Evolutionary conservation across 768 basidiomycete genomes (phyloP).

Genomic region (Pleurotus sapidus): DNA sequence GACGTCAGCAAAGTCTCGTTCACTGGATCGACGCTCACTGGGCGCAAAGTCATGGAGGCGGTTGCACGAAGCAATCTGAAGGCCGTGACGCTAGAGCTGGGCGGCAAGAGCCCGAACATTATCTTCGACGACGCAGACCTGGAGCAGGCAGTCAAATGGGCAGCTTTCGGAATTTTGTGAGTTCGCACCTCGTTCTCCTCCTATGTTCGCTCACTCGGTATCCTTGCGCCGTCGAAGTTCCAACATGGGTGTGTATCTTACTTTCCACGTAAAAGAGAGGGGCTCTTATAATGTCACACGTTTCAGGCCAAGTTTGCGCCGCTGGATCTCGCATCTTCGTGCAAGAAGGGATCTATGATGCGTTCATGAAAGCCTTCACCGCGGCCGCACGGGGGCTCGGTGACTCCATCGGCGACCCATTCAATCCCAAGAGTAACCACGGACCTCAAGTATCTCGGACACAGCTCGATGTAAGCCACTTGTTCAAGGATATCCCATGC

Average conservation of each 20-base stretch:
- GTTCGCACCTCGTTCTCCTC: slow-evolving; percentile 9
- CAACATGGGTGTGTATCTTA: slow-evolving; percentile 11
- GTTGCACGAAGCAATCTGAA: slow-evolving; percentile 69
- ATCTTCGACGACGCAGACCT: slow-evolving; percentile 63
- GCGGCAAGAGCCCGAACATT: slow-evolving; percentile 63
- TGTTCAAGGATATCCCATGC: slow-evolving; percentile 9
- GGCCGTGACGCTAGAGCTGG: slow-evolving; percentile 68
- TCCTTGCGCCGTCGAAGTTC: slow-evolving; percentile 9
- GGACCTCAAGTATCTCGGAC: slow-evolving; percentile 49
- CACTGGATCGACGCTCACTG: slow-evolving; percentile 65
- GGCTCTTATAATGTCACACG: slow-evolving; percentile 16
- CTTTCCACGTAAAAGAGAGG: neutral
- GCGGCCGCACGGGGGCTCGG: slow-evolving; percentile 27
- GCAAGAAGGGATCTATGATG: slow-evolving; percentile 57
- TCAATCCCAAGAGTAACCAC: slow-evolving; percentile 34
- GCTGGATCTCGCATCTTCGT: slow-evolving; percentile 23
- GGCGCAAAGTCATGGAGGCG: slow-evolving; percentile 61
- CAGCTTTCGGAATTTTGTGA: slow-evolving; percentile 57
- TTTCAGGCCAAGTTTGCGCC: slow-evolving; percentile 46
- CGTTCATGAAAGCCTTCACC: slow-evolving; percentile 45
- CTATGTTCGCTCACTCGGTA: neutral
- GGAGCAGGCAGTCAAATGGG: slow-evolving; percentile 56
- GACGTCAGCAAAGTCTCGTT: slow-evolving; percentile 64
- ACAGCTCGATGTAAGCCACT: slow-evolving; percentile 38
- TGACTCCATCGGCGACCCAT: slow-evolving; percentile 47